Evolutionary conservation across 805 yeast genomes (phyloP).

Genomic region (Schizosaccharomyces lindneri): DNA sequence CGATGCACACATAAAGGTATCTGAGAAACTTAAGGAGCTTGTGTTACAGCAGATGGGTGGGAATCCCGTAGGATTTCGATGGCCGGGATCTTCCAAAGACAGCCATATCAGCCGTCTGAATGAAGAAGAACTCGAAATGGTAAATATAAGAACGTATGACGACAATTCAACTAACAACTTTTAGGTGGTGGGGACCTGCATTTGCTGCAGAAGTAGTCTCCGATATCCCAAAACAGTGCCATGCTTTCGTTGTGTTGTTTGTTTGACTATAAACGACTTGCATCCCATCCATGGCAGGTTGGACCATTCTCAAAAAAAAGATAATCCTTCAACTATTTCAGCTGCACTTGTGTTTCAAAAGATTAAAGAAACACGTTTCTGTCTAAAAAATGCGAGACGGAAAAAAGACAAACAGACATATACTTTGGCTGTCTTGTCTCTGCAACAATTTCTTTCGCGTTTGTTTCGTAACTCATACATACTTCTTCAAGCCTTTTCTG

Average conservation of each 20-base stretch:
- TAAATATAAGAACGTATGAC: too few relatives aligned
- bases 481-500: background rate
- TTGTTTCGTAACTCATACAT: background rate
- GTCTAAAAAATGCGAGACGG: too few relatives aligned
- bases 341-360: slow-evolving; percentile 6
- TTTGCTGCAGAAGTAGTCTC: slow-evolving; percentile 12
- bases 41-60: background rate
- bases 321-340: slow-evolving; percentile 33
- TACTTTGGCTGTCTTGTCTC: background rate
- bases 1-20: background rate
- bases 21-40: background rate
- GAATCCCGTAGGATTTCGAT: background rate
- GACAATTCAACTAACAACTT: background rate
- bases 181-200: slow-evolving; percentile 6
- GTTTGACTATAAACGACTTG: slow-evolving; percentile 16
- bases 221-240: slow-evolving; percentile 9
- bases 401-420: background rate
- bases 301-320: slow-evolving; percentile 8
- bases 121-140: too few relatives aligned
- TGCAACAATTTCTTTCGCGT: background rate
- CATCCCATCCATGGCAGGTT: background rate
- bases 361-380: slow-evolving; percentile 5
- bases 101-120: too few relatives aligned
- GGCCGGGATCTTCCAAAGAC: background rate
- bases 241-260: slow-evolving; percentile 32